Conservation (phyloP, 1,139 yeast species). For the Yamadazyma triangularis region DNA sequence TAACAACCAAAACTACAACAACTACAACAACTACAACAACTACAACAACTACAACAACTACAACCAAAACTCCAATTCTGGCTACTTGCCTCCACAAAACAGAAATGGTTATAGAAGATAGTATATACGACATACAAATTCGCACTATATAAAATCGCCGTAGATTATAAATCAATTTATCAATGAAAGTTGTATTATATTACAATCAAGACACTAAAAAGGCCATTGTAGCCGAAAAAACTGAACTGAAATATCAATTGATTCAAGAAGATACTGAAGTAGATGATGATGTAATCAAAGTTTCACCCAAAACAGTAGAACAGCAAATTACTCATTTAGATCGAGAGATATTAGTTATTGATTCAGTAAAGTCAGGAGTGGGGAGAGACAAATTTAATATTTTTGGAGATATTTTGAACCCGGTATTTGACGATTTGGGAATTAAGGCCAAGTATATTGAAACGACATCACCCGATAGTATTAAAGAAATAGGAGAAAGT, state of each 20-base stretch:
- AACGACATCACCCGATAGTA: slow-evolving; percentile 32
- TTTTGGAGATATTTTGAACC: slow-evolving; percentile 38
- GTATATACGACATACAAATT: too few relatives aligned
- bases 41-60: too few relatives aligned
- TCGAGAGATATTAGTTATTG: slow-evolving; percentile 25
- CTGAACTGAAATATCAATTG: slow-evolving; percentile 5
- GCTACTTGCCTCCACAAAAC: too few relatives aligned
- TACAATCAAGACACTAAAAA: slow-evolving; percentile 2
- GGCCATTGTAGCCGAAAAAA: slow-evolving; percentile 5
- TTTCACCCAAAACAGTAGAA: neutral
- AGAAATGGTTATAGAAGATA: neutral
- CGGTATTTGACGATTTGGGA: slow-evolving; percentile 36
- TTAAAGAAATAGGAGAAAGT: slow-evolving; percentile 28
- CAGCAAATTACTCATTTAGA: neutral
- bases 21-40: too few relatives aligned
- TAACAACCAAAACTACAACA: too few relatives aligned
- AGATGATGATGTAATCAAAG: neutral
- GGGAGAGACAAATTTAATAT: slow-evolving; percentile 44
- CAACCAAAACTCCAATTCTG: too few relatives aligned
- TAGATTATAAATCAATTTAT: too few relatives aligned
- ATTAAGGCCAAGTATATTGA: slow-evolving; percentile 33
- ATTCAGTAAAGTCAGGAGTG: slow-evolving; percentile 55
- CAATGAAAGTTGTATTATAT: slow-evolving; percentile 3
- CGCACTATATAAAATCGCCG: too few relatives aligned
- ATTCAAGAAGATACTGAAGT: neutral